Conservation (phyloP, 352 stramenopile species). For the Pythium utonaiense region DNA sequence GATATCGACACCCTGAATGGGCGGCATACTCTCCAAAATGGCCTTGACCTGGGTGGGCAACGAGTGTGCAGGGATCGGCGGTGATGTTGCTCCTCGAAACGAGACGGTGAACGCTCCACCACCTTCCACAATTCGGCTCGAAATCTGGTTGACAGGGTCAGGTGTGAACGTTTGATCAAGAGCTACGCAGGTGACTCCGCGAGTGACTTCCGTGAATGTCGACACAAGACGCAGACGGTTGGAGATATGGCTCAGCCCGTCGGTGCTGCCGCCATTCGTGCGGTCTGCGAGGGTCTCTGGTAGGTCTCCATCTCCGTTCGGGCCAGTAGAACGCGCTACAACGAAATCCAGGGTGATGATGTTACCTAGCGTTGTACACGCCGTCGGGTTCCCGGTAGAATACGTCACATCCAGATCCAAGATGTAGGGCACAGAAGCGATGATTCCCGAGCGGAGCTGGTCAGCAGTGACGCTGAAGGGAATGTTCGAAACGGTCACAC, state of each 20-base stretch:
- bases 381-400: slow-evolving; percentile 25
- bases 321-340: slow-evolving; percentile 40
- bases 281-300: slow-evolving; percentile 39
- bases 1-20: slow-evolving; percentile 52
- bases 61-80: slow-evolving; percentile 54
- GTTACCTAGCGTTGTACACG: slow-evolving; percentile 50
- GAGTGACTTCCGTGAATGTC: slow-evolving; percentile 48
- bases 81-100: slow-evolving; percentile 62
- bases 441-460: slow-evolving; percentile 37
- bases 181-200: slow-evolving; percentile 43
- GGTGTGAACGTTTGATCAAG: slow-evolving; percentile 49
- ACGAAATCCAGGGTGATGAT: slow-evolving; percentile 63
- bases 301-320: slow-evolving; percentile 50
- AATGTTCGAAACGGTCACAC: slow-evolving; percentile 36
- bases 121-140: slow-evolving; percentile 32
- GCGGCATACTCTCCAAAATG: slow-evolving; percentile 39
- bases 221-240: slow-evolving; percentile 57
- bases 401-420: slow-evolving; percentile 60
- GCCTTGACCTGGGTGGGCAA: slow-evolving; percentile 27
- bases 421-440: slow-evolving; percentile 49
- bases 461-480: slow-evolving; percentile 40
- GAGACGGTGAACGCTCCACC: slow-evolving; percentile 51
- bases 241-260: slow-evolving; percentile 56
- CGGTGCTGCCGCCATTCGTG: slow-evolving; percentile 41
- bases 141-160: slow-evolving; percentile 43